A percentile compares a stretch with the other conserved stretches of the same genome.
Evolutionary conservation across 2,329 filamentous ascomycete genomes (phyloP).

Genomic region (Colletotrichum lupini): DNA sequence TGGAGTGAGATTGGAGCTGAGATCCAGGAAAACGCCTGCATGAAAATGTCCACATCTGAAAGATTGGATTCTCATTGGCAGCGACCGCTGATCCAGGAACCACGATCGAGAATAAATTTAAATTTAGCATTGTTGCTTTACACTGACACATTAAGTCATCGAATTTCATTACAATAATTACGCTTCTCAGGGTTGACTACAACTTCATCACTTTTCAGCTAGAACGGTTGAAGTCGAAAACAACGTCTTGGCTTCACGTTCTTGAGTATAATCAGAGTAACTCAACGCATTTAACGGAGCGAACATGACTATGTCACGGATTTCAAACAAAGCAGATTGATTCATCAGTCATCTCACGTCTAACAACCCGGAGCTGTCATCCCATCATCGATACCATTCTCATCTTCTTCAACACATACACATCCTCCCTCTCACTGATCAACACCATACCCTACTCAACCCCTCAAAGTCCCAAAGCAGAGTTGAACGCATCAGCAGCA

Average conservation of each 20-base stretch:
- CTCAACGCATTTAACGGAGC: fast-evolving
- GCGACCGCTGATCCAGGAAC: not conserved
- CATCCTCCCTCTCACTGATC: not conserved
- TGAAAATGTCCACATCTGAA: constrained; percentile 24
- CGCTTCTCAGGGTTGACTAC: not conserved
- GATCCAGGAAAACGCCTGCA: constrained; percentile 22
- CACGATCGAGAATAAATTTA: not conserved
- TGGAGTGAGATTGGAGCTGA: constrained; percentile 32
- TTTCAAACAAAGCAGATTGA: not conserved
- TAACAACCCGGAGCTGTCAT: not conserved
- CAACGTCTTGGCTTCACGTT: not conserved
- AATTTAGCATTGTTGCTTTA: not conserved
- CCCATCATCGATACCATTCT: not conserved
- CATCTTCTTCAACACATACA: not conserved
- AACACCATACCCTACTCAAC: not conserved
- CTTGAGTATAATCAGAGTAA: no score
- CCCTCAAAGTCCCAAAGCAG: constrained; percentile 26
- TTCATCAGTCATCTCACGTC: not conserved
- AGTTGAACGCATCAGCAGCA: constrained; percentile 42
- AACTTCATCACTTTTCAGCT: not conserved
- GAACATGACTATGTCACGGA: no score
- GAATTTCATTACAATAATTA: no score
- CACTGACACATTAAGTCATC: fast-evolving
- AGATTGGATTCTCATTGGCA: constrained; percentile 15
- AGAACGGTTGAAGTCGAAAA: no score